Evolutionary conservation across 768 basidiomycete genomes (phyloP), one percentile per base, ranked within the genome.

Genomic region (Boletus eberwhitei): DNA sequence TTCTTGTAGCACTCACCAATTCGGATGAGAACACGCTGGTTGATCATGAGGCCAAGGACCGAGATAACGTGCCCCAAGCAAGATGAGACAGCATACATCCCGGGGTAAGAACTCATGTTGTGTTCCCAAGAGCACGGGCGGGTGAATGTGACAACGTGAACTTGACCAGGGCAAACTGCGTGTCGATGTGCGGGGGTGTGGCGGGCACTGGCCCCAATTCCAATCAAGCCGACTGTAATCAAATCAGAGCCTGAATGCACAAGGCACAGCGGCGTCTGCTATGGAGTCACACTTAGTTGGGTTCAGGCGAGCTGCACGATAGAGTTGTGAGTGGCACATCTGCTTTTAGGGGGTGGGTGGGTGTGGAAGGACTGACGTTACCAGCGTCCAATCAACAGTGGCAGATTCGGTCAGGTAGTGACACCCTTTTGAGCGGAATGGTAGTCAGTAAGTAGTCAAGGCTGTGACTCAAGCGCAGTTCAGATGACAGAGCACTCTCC

Each of bases 151-250:
- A 21, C 13, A 13, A 26, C 13, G 14, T 56, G 16, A 5, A 43
- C 39, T 21, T 57, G 46, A 57, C 35, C 0, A 31, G 54, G 19
- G 46, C n/a, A 31, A 43, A 21, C 22, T 47, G 55, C 22, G 46
- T 54, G 16, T 32, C 40, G 22, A 42, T 34, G 5, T 54, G 53
- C 29, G 36, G 9, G 13, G 53, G 53, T 1, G 26, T 46, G n/a
- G 45, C 53, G n/a, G 45, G 41, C 57, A n/a, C n/a, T n/a, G n/a
- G n/a, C n/a, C n/a, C n/a, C n/a, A n/a, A n/a, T n/a, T n/a, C 45
- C 7, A 58, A 48, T 52, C 49, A 52, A 31, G 49, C 8, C 17
- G 55, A 58, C 40, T 52, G 56, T 6, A 47, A 43, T 24, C 48
- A 52, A 39, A 41, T 42, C 6, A 51, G 58, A 8, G 39, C 2